A percentile compares a stretch with the other conserved stretches of the same genome.
phyloP scores from a whole-genome alignment of 1,284 basidiomycete species.

The Rhodotorula sp. region DNA sequence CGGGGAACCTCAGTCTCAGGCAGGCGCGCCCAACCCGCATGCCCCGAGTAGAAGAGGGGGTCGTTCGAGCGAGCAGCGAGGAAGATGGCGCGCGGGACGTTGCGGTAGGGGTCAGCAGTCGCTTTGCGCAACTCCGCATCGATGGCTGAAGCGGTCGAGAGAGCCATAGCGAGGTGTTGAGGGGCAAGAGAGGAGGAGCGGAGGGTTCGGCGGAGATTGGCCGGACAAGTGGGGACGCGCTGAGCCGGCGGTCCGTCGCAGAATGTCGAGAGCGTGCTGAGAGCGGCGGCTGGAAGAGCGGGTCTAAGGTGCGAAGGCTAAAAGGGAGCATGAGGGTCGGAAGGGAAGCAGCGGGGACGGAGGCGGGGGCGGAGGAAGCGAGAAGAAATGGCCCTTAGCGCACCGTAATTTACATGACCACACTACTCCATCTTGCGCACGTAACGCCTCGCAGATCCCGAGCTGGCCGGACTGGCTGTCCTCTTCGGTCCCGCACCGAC shows the following conservation, averaged over 20 bases:
- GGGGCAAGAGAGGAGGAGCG: not conserved
- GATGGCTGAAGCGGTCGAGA: not conserved
- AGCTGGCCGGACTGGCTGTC: slow-evolving; percentile 6
- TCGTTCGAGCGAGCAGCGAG: not conserved
- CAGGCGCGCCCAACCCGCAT: slow-evolving; percentile 2
- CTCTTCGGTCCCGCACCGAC: not conserved
- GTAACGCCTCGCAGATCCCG: slow-evolving; percentile 10
- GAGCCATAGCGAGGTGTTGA: not conserved
- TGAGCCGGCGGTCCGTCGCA: no score
- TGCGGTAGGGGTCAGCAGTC: slow-evolving; percentile 1
- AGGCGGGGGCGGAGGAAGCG: no score
- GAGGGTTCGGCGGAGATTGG: no score
- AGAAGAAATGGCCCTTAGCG: not conserved
- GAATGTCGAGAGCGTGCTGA: no score
- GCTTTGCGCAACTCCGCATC: slow-evolving; percentile 1
- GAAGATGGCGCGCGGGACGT: slow-evolving; percentile 4
- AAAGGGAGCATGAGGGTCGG: not conserved
- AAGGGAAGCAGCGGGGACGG: no score
- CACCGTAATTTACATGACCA: not conserved
- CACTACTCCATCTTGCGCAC: slow-evolving; percentile 15
- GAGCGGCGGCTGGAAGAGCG: no score
- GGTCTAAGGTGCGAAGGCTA: no score
- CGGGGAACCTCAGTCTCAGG: not conserved
- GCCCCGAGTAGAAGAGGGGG: slow-evolving; percentile 1
- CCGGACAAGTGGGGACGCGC: no score